Conservation (phyloP, 1,139 yeast genomes). For the Blastobotrys capitulatus region DNA sequence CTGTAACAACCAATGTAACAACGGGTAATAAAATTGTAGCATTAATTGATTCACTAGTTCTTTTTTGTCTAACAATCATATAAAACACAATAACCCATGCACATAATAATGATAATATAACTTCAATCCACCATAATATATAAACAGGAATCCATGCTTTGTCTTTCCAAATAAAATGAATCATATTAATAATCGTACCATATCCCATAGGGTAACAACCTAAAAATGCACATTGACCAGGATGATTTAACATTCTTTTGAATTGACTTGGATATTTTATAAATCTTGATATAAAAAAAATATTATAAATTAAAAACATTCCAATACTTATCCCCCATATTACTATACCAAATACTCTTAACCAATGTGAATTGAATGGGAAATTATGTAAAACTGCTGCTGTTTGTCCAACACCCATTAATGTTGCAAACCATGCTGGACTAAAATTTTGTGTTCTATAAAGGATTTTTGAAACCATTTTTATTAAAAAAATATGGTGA, state of each 20-base stretch:
- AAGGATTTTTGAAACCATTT: neutral
- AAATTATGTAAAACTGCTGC: slow-evolving; percentile 53
- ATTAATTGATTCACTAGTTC: slow-evolving; percentile 31
- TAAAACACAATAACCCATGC: slow-evolving; percentile 52
- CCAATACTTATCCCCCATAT: slow-evolving; percentile 51
- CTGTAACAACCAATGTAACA: slow-evolving; percentile 69
- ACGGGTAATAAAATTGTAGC: slow-evolving; percentile 59
- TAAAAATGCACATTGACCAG: slow-evolving; percentile 52
- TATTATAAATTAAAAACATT: slow-evolving; percentile 41
- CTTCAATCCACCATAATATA: slow-evolving; percentile 67
- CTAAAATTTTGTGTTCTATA: slow-evolving; percentile 12
- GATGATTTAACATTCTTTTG: slow-evolving; percentile 39
- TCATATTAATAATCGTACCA: slow-evolving; percentile 56
- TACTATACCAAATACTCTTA: slow-evolving; percentile 50
- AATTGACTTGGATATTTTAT: slow-evolving; percentile 36
- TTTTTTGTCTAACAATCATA: slow-evolving; percentile 37
- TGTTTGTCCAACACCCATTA: slow-evolving; percentile 85
- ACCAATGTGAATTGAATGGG: slow-evolving; percentile 62
- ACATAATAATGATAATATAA: slow-evolving; percentile 46
- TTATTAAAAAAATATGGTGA: too few relatives aligned
- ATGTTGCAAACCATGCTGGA: slow-evolving; percentile 52
- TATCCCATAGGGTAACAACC: slow-evolving; percentile 81
- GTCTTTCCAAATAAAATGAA: slow-evolving; percentile 35
- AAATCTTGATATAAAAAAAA: slow-evolving; percentile 39
- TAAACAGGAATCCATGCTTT: slow-evolving; percentile 35